These are phyloP conservation scores for Enterospora canceri DNA, from an alignment of 371 early-diverging fungal genomes.

Conservation along the genomic window DNA sequence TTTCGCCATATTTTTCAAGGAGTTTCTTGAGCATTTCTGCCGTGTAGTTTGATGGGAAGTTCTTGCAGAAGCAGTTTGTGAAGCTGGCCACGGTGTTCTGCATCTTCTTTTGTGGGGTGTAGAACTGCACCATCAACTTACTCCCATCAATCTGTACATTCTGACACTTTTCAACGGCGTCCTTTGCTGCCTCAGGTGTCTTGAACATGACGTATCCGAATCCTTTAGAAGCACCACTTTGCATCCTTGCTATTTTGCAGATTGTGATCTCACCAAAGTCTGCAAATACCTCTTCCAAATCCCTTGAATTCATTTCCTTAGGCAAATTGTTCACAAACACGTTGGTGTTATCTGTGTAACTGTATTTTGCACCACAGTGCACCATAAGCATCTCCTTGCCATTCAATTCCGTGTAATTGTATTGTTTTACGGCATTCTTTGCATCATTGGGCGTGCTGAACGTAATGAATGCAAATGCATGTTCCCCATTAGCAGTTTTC, in stretches of 20 bases:
- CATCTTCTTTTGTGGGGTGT: slow-evolving; percentile 27
- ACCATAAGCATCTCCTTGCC: slow-evolving; percentile 41
- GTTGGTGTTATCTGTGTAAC: slow-evolving; percentile 62
- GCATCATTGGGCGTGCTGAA: slow-evolving; percentile 45
- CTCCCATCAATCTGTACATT: slow-evolving; percentile 37
- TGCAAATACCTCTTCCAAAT: slow-evolving; percentile 92
- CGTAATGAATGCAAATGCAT: slow-evolving; percentile 52
- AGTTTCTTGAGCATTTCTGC: slow-evolving; percentile 39
- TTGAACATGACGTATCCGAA: slow-evolving; percentile 55
- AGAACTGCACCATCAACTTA: slow-evolving; percentile 43
- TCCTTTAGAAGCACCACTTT: slow-evolving; percentile 50
- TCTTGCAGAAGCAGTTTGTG: slow-evolving; percentile 56
- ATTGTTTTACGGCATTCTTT: slow-evolving; percentile 36
- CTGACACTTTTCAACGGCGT: slow-evolving; percentile 48
- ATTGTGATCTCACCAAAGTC: slow-evolving; percentile 90
- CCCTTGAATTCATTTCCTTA: slow-evolving; percentile 58
- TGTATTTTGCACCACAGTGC: slow-evolving; percentile 39
- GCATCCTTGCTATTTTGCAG: slow-evolving; percentile 85
- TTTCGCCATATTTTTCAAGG: slow-evolving; percentile 47
- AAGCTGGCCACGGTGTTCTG: slow-evolving; percentile 22
- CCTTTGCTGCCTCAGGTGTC: slow-evolving; percentile 45
- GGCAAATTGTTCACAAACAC: slow-evolving; percentile 96
- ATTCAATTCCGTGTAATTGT: slow-evolving; percentile 49
- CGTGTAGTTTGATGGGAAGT: slow-evolving; percentile 41
- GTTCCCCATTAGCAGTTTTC: slow-evolving; percentile 15